A percentile compares a stretch with the other conserved stretches of the same genome.
Conservation (phyloP, 495 filamentous ascomycete genomes). For the Neurospora sp. region DNA sequence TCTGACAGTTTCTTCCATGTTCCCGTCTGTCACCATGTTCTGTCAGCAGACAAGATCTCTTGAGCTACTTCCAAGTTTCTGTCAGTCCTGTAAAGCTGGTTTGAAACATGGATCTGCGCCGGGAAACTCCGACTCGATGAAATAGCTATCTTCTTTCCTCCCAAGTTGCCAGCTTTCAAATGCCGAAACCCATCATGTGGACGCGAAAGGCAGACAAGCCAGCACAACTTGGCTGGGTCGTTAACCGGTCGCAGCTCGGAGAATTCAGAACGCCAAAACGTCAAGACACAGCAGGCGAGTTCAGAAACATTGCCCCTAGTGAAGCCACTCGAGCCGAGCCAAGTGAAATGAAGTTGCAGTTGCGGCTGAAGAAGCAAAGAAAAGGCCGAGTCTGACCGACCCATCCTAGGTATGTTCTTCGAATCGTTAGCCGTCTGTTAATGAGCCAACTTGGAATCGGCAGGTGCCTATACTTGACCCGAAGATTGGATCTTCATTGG, state of each 20-base stretch:
- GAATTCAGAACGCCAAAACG: not conserved
- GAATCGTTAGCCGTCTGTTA: not conserved
- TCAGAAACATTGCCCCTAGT: not conserved
- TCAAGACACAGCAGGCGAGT: not conserved
- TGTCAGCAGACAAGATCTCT: not conserved
- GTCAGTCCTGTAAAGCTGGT: not conserved
- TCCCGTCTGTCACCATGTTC: not conserved
- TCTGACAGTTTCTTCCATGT: not conserved
- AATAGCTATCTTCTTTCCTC: not conserved
- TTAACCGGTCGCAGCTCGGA: not conserved
- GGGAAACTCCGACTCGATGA: not conserved
- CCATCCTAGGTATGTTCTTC: not conserved
- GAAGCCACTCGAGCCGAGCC: not conserved
- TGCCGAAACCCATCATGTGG: not conserved
- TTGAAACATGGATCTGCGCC: not conserved
- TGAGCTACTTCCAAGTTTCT: constrained; percentile 1
- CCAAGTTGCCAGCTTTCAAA: not conserved
- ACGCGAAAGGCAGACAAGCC: not conserved
- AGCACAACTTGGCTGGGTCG: not conserved
- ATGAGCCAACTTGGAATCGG: not conserved
- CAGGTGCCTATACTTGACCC: not conserved
- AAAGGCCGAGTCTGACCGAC: not conserved
- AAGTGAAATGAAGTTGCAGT: not conserved
- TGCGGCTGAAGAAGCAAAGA: not conserved
- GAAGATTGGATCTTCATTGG: not conserved